Evolutionary conservation across 345 rosid species (phyloP), one percentile per base, ranked within the genome.

Genomic region (Moricandia arvensis): DNA sequence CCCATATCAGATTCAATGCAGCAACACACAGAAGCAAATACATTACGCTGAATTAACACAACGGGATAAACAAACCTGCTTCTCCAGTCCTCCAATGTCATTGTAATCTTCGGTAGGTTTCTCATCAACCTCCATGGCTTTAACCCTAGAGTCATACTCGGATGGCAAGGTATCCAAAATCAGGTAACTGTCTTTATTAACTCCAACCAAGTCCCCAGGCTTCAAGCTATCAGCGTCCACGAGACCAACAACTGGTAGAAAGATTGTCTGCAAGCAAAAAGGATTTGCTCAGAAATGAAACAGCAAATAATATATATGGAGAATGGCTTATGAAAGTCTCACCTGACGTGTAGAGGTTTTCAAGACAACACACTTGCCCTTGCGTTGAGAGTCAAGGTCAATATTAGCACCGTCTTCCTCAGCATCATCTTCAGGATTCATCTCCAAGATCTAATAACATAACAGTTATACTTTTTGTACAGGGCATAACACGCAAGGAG

Each of bases 41-140:
- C 15, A 30, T 6, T 3, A 33, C 21, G 9, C n/a, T 30, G 15
- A 8, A 66, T 26, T 9, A 49, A 35, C 37, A 51, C 16, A 13
- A 31, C 27, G 10, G n/a, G 3, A 29, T 63, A 27, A 71, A 68
- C 67, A n/a, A 74, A 79, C 98, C 91, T 96, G 99, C 81, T 96
- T 96, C 82, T 96, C 99, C 68, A 96, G 82, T 53, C 99, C 99
- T 73, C 99, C 98, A 21, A 96, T 91, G 73, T 96, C 99, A 87
- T 21, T 21, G 24, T 21, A 21, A 21, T 21, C 99, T 79, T 96
- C 99, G 0, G 98, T 93, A 6, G 99, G 99, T 69, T 96, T 96
- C 74, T 96, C 99, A 76, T 96, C 99, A 51, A 96, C 99, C 82
- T 96, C 99, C 99, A 96, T 96, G 55, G 99, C 99, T 83, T 96